Evolutionary conservation across 139 green algal genomes (phyloP).

Genomic region (Picochlorum sp.): DNA sequence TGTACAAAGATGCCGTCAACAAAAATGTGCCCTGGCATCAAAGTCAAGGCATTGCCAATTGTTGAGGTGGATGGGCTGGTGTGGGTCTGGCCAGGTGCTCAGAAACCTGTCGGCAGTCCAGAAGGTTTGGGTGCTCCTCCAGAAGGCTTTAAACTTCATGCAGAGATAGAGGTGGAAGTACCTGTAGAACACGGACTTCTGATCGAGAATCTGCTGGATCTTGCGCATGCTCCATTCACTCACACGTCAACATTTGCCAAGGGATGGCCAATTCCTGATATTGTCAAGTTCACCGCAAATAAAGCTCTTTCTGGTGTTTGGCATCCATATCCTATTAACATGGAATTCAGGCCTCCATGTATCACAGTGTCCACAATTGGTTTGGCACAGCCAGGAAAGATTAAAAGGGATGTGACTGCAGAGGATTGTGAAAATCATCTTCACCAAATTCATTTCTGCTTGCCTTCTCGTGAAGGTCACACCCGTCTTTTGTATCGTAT

Average conservation of each 20-base stretch:
- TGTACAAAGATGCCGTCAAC: constrained; percentile 93
- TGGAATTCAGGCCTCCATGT: constrained; percentile 93
- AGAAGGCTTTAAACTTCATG: constrained; percentile 67
- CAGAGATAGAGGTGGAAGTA: constrained; percentile 81
- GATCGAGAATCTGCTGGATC: constrained; percentile 97
- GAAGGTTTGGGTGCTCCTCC: constrained; percentile 44
- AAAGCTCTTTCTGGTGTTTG: constrained; percentile 67
- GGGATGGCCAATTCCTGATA: constrained; percentile 86
- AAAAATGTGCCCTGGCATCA: constrained; percentile 53
- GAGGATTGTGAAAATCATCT: constrained; percentile 81
- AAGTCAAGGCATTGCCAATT: constrained; percentile 62
- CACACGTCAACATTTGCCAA: constrained; percentile 94
- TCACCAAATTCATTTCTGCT: constrained; percentile 95
- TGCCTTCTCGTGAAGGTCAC: constrained; percentile 70
- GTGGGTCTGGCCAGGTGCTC: constrained; percentile 87
- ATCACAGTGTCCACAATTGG: constrained; percentile 84
- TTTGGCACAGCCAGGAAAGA: constrained; percentile 81
- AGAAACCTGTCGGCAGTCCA: constrained; percentile 35
- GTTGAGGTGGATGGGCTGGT: constrained; percentile 88
- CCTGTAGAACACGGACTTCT: constrained; percentile 96
- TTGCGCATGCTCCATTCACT: constrained; percentile 98
- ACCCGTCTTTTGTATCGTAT: constrained; percentile 97
- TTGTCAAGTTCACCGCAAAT: constrained; percentile 56
- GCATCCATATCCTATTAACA: constrained; percentile 98
- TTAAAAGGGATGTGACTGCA: constrained; percentile 58